Percentiles rank a stretch among this genome's conserved stretches.
phyloP scores from a whole-genome alignment of 768 basidiomycete species.

The Calocera viscosa region DNA sequence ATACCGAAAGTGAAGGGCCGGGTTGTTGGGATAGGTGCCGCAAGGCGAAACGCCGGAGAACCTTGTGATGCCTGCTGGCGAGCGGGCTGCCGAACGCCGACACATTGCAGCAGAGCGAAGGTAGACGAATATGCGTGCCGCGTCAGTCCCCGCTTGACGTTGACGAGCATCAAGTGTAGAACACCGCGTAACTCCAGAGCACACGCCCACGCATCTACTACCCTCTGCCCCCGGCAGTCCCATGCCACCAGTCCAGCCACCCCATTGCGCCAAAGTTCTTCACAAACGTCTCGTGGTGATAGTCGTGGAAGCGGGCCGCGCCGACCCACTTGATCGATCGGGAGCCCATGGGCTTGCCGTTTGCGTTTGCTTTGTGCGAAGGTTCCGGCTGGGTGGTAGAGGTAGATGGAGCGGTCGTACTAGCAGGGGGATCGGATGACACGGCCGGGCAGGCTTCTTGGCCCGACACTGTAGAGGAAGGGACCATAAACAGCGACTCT shows the following conservation, averaged over 20 bases:
- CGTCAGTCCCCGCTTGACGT: too few relatives aligned
- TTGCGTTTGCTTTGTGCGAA: neutral
- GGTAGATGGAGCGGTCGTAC: too few relatives aligned
- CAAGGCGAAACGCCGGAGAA: too few relatives aligned
- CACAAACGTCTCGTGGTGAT: slow-evolving; percentile 25
- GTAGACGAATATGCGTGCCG: too few relatives aligned
- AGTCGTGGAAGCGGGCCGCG: slow-evolving; percentile 22
- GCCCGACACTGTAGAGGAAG: neutral
- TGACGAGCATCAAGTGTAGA: too few relatives aligned
- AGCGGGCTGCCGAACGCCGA: too few relatives aligned
- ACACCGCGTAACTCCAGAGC: neutral
- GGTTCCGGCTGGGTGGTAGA: neutral
- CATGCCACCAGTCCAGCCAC: slow-evolving; percentile 22
- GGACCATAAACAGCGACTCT: neutral
- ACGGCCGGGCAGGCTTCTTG: neutral
- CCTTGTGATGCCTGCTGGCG: too few relatives aligned
- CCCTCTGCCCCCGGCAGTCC: neutral
- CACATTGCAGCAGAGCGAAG: too few relatives aligned
- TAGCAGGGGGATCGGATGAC: too few relatives aligned
- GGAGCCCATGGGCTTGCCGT: neutral
- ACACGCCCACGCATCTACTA: neutral
- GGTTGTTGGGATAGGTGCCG: too few relatives aligned
- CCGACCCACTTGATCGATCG: slow-evolving; percentile 22
- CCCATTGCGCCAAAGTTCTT: slow-evolving; percentile 24
- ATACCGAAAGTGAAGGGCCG: neutral